These are phyloP conservation scores for Aurinia saxatilis DNA, from an alignment of 345 rosid species.

Conservation along the genomic window DNA sequence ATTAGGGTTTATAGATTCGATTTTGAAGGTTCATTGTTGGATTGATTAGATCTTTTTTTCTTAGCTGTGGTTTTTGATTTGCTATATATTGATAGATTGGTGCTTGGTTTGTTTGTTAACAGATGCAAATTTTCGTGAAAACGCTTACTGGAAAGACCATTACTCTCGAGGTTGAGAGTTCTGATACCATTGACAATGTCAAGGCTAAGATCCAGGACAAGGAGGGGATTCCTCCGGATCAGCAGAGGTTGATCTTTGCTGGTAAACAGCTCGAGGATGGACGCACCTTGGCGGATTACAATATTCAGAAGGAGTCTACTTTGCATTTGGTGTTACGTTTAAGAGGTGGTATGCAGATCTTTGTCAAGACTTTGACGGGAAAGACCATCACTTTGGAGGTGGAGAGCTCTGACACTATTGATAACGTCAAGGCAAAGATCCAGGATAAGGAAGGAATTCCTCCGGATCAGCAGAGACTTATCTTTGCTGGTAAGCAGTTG, in stretches of 20 bases:
- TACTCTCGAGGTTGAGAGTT: conserved; percentile 26
- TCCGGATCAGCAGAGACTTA: conserved; percentile 23
- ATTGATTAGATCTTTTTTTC: neutral
- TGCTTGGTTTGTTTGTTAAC: neutral
- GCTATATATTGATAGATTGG: neutral
- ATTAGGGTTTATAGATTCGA: neutral
- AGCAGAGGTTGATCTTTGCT: conserved; percentile 23
- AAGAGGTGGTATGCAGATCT: conserved; percentile 32
- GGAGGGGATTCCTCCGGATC: conserved; percentile 28
- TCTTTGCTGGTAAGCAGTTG: conserved; percentile 25
- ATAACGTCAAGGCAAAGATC: conserved; percentile 25
- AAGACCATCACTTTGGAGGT: conserved; percentile 26
- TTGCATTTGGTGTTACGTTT: conserved; percentile 22
- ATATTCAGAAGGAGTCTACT: conserved; percentile 26
- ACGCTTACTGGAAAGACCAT: conserved; percentile 29
- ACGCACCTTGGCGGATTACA: conserved; percentile 22
- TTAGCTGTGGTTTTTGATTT: neutral
- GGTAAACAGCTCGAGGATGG: conserved; percentile 31
- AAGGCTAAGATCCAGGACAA: conserved; percentile 27
- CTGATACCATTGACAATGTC: conserved; percentile 24
- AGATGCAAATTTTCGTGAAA: conserved; percentile 36
- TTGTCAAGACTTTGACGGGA: conserved; percentile 30
- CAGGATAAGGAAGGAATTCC: conserved; percentile 28
- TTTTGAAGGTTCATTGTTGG: neutral
- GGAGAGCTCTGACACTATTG: conserved; percentile 25